Evolutionary conservation across 495 filamentous ascomycete genomes (phyloP).

Genomic region (Lasiosphaeria miniovina): DNA sequence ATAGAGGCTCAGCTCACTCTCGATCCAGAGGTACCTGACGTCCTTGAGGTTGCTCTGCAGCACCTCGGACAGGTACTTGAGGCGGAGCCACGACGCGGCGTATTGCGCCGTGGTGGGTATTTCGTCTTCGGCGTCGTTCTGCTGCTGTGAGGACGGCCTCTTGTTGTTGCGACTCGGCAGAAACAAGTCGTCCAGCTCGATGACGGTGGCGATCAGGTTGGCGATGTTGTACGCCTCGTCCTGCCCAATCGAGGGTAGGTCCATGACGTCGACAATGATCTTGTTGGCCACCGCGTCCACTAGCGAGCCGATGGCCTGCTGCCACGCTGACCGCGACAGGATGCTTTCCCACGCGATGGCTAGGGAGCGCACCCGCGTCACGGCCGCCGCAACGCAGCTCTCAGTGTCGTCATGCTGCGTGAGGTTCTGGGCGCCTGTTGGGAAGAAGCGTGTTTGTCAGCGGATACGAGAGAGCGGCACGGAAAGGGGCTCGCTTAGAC

Average conservation of each 20-base stretch:
- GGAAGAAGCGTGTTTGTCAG: not conserved
- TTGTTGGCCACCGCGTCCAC: conserved; percentile 77
- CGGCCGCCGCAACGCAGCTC: conserved; percentile 64
- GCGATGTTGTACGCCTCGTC: conserved; percentile 80
- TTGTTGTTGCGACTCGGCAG: conserved; percentile 46
- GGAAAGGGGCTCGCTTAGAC: conserved; percentile 27
- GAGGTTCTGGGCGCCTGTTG: conserved; percentile 45
- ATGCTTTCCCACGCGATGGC: conserved; percentile 75
- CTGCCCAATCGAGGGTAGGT: conserved; percentile 81
- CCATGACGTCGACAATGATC: conserved; percentile 79
- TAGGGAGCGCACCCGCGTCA: conserved; percentile 64
- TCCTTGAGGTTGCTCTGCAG: conserved; percentile 86
- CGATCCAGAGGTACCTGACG: conserved; percentile 82
- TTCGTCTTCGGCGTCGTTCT: conserved; percentile 32
- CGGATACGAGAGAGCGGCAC: not conserved
- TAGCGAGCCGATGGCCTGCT: conserved; percentile 81
- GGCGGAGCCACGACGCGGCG: conserved; percentile 78
- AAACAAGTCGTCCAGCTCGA: conserved; percentile 71
- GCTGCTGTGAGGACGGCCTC: conserved; percentile 10
- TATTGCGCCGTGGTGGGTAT: conserved; percentile 75
- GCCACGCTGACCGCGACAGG: conserved; percentile 74
- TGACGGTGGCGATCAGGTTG: conserved; percentile 65
- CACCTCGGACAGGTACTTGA: conserved; percentile 85
- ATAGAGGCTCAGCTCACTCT: conserved; percentile 78
- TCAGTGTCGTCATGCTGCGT: conserved; percentile 60